Conservation (phyloP, 2,329 filamentous ascomycete species). For the Pseudonectria foliicola region DNA sequence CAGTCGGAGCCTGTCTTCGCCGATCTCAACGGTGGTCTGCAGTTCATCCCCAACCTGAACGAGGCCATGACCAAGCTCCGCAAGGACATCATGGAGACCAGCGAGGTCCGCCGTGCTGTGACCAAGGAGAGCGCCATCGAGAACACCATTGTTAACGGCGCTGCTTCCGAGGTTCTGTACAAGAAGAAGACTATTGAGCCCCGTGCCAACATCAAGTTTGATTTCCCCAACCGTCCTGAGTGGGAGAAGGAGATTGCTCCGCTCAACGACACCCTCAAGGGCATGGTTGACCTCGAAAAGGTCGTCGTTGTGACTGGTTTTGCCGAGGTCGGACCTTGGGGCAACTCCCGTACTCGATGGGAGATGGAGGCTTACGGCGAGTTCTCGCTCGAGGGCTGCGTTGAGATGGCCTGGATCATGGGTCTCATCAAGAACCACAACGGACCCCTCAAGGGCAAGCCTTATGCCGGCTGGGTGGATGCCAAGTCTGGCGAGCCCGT, state of each 20-base stretch:
- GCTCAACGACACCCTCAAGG: conserved; percentile 81
- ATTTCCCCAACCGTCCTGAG: conserved; percentile 83
- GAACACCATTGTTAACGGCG: conserved; percentile 95
- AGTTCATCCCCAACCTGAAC: conserved; percentile 95
- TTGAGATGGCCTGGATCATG: conserved; percentile 99
- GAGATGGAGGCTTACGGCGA: conserved; percentile 98
- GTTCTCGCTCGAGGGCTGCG: conserved; percentile 94
- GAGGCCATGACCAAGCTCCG: conserved; percentile 88
- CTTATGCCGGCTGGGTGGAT: conserved; percentile 96
- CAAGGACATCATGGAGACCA: conserved; percentile 91
- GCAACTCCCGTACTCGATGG: conserved; percentile 96
- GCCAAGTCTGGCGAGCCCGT: conserved; percentile 90
- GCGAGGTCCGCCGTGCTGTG: conserved; percentile 86
- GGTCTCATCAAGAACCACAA: conserved; percentile 99
- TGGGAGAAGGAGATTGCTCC: conserved; percentile 90
- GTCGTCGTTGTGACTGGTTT: conserved; percentile 97
- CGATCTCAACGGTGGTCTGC: conserved; percentile 93
- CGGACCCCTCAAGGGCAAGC: conserved; percentile 88
- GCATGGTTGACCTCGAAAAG: conserved; percentile 98
- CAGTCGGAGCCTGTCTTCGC: conserved; percentile 94
- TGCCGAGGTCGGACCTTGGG: conserved; percentile 93
- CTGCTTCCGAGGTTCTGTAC: conserved; percentile 85
- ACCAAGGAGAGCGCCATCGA: conserved; percentile 94
- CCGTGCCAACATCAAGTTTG: conserved; percentile 95
- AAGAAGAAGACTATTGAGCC: conserved; percentile 91